Evolutionary conservation across 192 early-diverging fungal species (phyloP).

Genomic region (Globomyces pollinis-pini): DNA sequence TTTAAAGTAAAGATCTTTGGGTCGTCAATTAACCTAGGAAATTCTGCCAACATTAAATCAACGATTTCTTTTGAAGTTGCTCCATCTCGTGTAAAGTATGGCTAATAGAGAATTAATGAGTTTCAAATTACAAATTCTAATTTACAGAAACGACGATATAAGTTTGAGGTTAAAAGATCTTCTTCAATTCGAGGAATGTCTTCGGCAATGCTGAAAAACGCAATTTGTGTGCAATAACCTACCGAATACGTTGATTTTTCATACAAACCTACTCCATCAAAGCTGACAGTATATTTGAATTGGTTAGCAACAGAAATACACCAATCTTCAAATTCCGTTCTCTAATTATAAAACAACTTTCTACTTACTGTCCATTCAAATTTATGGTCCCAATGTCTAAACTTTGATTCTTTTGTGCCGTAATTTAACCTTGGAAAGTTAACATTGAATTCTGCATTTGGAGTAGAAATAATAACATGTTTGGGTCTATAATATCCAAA

Average conservation of each 20-base stretch:
- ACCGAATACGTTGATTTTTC: not conserved
- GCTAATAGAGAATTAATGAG: too few relatives aligned
- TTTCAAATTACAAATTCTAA: not conserved
- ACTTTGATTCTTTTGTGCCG: constrained; percentile 50
- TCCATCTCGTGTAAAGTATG: not conserved
- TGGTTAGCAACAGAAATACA: constrained; percentile 18
- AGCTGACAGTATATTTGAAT: not conserved
- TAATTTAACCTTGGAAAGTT: constrained; percentile 71
- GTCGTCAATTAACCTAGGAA: not conserved
- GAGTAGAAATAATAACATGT: constrained; percentile 35
- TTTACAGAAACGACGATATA: not conserved
- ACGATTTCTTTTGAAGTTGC: not conserved
- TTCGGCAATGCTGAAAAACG: not conserved
- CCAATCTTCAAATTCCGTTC: constrained; percentile 74
- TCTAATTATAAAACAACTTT: too few relatives aligned
- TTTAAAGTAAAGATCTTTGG: not conserved
- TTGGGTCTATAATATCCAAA: constrained; percentile 64
- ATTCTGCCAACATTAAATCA: not conserved
- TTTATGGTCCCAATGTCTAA: constrained; percentile 81
- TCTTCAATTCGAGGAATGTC: too few relatives aligned
- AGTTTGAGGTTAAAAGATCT: not conserved
- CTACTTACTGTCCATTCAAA: constrained; percentile 99
- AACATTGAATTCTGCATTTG: constrained; percentile 88
- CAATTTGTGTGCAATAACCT: constrained; percentile 3
- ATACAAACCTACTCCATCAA: not conserved